A percentile compares a stretch with the other conserved stretches of the same genome.
These are phyloP conservation scores for Sporothrix brunneoviolacea DNA, from an alignment of 2,329 filamentous ascomycete genomes.

Conservation along the genomic window DNA sequence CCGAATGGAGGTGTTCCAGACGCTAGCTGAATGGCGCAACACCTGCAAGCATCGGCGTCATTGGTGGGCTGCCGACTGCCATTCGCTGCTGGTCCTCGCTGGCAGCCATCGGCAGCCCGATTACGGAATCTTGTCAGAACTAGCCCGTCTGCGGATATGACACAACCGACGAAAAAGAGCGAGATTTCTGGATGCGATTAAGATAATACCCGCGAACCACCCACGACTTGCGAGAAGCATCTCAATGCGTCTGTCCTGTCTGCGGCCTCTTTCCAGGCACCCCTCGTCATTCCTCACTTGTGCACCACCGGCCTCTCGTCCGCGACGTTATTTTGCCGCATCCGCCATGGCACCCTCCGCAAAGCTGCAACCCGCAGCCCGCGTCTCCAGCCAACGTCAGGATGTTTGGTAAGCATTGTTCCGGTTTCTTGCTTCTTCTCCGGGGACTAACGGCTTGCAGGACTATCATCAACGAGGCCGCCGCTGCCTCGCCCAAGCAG, in stretches of 20 bases:
- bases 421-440: background rate
- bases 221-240: background rate
- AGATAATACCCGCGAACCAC: background rate
- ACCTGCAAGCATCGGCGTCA: constrained; percentile 5
- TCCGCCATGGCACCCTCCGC: constrained; percentile 10
- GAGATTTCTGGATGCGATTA: background rate
- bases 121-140: background rate
- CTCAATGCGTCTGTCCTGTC: constrained; percentile 6
- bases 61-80: background rate
- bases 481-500: constrained; percentile 41
- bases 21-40: constrained; percentile 8
- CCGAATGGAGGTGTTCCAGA: no score
- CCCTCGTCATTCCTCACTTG: background rate
- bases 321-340: background rate
- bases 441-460: constrained; percentile 21
- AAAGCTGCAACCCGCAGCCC: constrained; percentile 34
- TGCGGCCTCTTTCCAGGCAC: background rate
- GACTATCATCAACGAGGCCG: constrained; percentile 48
- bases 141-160: no score
- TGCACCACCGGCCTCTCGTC: background rate
- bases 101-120: background rate
- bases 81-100: constrained; percentile 6
- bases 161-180: background rate
- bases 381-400: constrained; percentile 33
- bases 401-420: constrained; percentile 32